Percentiles rank a stretch among this genome's conserved stretches.
Conservation (phyloP, 768 basidiomycete species). For the Sporobolomyces roseus region DNA sequence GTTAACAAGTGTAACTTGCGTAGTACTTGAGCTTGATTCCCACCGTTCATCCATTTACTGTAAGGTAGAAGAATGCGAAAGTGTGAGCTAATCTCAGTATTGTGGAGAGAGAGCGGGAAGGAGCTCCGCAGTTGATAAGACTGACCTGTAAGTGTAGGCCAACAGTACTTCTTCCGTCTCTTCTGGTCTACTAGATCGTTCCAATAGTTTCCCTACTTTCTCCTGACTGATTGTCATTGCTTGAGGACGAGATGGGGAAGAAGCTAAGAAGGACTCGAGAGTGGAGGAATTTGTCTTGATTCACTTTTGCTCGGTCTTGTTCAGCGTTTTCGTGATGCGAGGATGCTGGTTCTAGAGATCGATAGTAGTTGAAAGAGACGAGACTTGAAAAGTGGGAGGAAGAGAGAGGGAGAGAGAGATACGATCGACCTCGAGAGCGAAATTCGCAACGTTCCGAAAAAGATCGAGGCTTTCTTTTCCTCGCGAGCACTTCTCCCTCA, state of each 20-base stretch:
- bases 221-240: slow-evolving; percentile 19
- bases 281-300: too few species aligned
- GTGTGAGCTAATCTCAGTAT: not conserved
- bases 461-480: too few species aligned
- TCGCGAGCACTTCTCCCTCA: too few species aligned
- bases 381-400: too few species aligned
- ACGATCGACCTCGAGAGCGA: too few species aligned
- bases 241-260: not conserved
- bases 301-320: too few species aligned
- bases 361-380: too few species aligned
- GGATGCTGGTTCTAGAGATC: too few species aligned
- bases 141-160: slow-evolving; percentile 26
- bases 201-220: slow-evolving; percentile 22
- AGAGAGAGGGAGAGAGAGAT: not conserved
- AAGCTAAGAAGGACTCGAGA: too few species aligned
- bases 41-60: slow-evolving; percentile 33
- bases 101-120: not conserved
- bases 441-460: too few species aligned
- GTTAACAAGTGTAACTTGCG: slow-evolving; percentile 32
- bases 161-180: slow-evolving; percentile 31
- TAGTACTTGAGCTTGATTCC: slow-evolving; percentile 23
- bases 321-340: too few species aligned
- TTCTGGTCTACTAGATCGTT: not conserved
- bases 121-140: not conserved
- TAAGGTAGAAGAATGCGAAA: not conserved